phyloP scores from a whole-genome alignment of 2,329 filamentous ascomycete genomes.

The Phyllosticta capitalensis region DNA sequence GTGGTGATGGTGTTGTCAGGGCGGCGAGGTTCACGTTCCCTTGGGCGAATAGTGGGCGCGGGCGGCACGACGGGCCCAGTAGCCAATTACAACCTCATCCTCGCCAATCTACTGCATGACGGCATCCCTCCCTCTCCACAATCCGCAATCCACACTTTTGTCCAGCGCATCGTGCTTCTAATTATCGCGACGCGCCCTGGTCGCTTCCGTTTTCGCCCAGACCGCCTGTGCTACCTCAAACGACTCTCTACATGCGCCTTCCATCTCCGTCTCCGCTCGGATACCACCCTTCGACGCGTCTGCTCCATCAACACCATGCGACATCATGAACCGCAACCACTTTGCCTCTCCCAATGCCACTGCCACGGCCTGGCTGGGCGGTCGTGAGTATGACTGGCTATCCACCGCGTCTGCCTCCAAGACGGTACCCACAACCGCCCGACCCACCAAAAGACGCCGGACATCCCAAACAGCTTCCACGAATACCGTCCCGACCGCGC shows the following conservation, averaged over 20 bases:
- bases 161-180: background rate
- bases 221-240: background rate
- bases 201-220: background rate
- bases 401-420: background rate
- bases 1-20: background rate
- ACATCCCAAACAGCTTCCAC: background rate
- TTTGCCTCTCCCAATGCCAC: constrained; percentile 7
- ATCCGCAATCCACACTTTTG: background rate
- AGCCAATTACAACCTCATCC: background rate
- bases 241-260: background rate
- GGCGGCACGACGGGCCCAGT: background rate
- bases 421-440: too few relatives aligned
- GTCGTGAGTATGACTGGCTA: background rate
- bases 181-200: background rate
- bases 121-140: background rate
- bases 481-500: too few relatives aligned
- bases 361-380: constrained; percentile 9
- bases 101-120: background rate
- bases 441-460: background rate
- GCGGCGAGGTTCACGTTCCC: too few relatives aligned
- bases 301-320: background rate
- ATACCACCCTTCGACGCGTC: background rate
- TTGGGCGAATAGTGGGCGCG: too few relatives aligned
- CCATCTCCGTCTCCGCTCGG: background rate
- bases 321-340: background rate